phyloP scores from a whole-genome alignment of 805 yeast genomes.

The Kluyveromyces dobzhanskii region DNA sequence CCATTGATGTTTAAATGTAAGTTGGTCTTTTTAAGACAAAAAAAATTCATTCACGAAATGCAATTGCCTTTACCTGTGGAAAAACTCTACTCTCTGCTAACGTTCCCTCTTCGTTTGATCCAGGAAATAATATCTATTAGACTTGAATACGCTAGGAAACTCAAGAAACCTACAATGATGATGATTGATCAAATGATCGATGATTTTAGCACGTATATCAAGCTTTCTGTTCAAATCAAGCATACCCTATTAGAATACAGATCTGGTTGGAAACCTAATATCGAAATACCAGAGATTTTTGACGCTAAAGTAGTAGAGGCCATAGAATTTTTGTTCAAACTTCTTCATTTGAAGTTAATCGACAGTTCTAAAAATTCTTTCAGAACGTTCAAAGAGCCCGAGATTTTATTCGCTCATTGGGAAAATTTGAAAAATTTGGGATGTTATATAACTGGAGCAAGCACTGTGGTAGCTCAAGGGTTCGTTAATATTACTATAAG shows the following conservation, averaged over 20 bases:
- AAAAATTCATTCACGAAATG: conserved; percentile 52
- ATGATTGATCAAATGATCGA: conserved; percentile 91
- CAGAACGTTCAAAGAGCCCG: conserved; percentile 86
- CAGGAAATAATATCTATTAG: conserved; percentile 72
- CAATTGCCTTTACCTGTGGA: conserved; percentile 69
- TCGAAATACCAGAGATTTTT: conserved; percentile 51
- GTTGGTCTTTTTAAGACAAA: conserved; percentile 54
- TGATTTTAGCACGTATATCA: conserved; percentile 71
- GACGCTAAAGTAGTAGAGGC: conserved; percentile 68
- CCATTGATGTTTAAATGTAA: conserved; percentile 82
- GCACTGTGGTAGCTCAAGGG: conserved; percentile 71
- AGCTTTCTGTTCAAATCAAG: conserved; percentile 67
- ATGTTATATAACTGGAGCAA: conserved; percentile 69
- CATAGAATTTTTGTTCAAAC: conserved; percentile 58
- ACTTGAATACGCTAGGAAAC: conserved; percentile 64
- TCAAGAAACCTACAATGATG: conserved; percentile 85
- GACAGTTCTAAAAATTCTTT: conserved; percentile 68
- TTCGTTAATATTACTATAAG: conserved; percentile 58
- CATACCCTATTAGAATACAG: conserved; percentile 54
- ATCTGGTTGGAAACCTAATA: conserved; percentile 59
- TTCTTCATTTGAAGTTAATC: conserved; percentile 67
- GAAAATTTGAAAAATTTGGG: conserved; percentile 69
- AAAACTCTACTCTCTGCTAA: conserved; percentile 52
- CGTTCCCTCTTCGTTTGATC: conserved; percentile 72
- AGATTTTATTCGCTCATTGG: conserved; percentile 80